Evolutionary conservation across 768 basidiomycete genomes (phyloP), one percentile per base, ranked within the genome.

Genomic region (Russula olivacea): DNA sequence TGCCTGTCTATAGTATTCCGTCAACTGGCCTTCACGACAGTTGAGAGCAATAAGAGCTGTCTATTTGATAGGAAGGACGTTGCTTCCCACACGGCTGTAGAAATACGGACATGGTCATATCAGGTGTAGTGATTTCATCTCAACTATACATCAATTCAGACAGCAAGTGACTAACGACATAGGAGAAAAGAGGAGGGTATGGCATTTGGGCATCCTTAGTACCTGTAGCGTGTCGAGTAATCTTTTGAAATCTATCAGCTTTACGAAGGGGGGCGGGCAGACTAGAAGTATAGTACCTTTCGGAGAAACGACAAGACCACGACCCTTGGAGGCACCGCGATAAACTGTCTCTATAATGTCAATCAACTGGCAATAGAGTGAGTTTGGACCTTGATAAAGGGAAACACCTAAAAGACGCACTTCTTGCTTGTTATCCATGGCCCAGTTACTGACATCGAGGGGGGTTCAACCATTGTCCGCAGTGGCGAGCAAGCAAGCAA

Each of bases 341-440:
- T 98, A 98, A 7, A 98, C 96, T 10, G 97, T 98, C 76, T 98
- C 96, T 69, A 98, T 87, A 69, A 98, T 95, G 73, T 98, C 96
- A 70, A 98, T 95, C 72, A 98, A 77, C 93, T 98, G 64, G 38
- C 12, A 38, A 62, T 34, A 38, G 7, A 6, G 2, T 58, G 15
- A 53, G 47, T 48, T 34, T 23, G 45, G n/a, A 6, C 47, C 32
- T 30, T 60, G 21, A 52, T 15, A 43, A 30, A 21, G 14, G 4
- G 58, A 30, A 54, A 53, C 57, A 61, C n/a, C 45, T 19, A 55
- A 25, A n/a, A 45, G 40, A 68, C 81, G 38, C 47, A 92, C 93
- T 81, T 98, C 97, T 77, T 98, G 96, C 72, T 98, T 97, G 74
- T 95, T 94, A 72, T 94, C 91, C 83, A 99, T 97, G 19, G 96